Evolutionary conservation across 257 asterid genomes (phyloP), one percentile per base, ranked within the genome.

Genomic region (Knoxia roxburghii): DNA sequence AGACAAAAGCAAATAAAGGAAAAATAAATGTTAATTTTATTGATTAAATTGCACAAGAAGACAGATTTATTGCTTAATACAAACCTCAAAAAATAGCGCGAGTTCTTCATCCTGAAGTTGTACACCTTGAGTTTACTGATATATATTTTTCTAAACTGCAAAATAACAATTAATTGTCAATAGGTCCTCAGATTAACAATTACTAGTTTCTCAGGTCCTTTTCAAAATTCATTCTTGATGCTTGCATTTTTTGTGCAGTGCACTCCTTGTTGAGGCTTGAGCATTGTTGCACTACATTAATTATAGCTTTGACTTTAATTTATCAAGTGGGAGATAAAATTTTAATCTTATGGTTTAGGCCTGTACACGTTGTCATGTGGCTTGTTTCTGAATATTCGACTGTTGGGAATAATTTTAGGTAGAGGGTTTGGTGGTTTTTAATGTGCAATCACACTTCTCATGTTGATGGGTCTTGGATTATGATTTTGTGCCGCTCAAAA

Each of bases 131-230:
- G 12, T n/a, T n/a, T n/a, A n/a, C n/a, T n/a, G n/a, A n/a, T n/a
- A n/a, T n/a, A n/a, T n/a, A n/a, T n/a, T n/a, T n/a, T n/a, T n/a
- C n/a, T n/a, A n/a, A n/a, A n/a, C n/a, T n/a, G n/a, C n/a, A n/a
- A n/a, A n/a, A n/a, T n/a, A n/a, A n/a, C n/a, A n/a, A n/a, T n/a
- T n/a, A n/a, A n/a, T n/a, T n/a, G n/a, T n/a, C n/a, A n/a, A n/a
- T n/a, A n/a, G n/a, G n/a, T n/a, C n/a, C n/a, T n/a, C n/a, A n/a
- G n/a, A 39, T 39, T 35, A 60, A 60, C 51, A 6, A 40, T 35
- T 61, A n/a, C 29, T 61, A 61, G 66, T 10, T 61, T 61, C 26
- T 43, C 66, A 61, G 24, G 24, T 61, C n/a, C 33, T 39, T 39
- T 10, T 15, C 29, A 61, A 61, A 8, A 1, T 39, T 4, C 20